Conservation (phyloP, 306 rosid genomes). For the Canavalia gladiata region DNA sequence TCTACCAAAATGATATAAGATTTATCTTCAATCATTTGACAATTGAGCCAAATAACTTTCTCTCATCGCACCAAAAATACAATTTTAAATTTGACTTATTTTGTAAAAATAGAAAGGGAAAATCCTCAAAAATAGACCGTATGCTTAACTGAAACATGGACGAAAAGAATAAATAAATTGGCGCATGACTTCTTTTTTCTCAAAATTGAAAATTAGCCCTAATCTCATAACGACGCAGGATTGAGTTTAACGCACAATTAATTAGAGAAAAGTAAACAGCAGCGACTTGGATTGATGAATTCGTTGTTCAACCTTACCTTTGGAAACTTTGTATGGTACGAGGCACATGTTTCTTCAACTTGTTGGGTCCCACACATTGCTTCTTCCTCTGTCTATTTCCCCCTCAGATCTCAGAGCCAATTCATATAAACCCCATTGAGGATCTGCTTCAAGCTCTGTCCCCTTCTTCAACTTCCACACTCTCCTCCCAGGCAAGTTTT, state of each 20-base stretch:
- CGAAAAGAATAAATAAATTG: neutral
- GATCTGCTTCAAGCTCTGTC: slow-evolving; percentile 36
- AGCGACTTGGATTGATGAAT: neutral
- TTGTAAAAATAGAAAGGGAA: neutral
- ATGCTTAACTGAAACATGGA: neutral
- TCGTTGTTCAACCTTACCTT: neutral
- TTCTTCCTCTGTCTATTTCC: slow-evolving; percentile 25
- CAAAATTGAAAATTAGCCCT: neutral
- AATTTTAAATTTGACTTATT: neutral
- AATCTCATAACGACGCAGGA: neutral
- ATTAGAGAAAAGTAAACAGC: neutral
- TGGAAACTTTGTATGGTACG: neutral
- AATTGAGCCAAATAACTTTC: neutral
- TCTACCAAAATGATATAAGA: no score
- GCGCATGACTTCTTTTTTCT: neutral
- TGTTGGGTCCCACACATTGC: slow-evolving; percentile 43
- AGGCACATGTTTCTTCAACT: slow-evolving; percentile 43
- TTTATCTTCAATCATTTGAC: no score
- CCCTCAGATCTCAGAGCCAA: slow-evolving; percentile 45
- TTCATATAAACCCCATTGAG: slow-evolving; percentile 38
- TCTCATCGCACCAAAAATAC: neutral
- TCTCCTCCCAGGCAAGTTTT: slow-evolving; percentile 37
- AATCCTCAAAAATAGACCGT: neutral
- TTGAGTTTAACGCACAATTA: neutral
- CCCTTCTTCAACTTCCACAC: neutral